phyloP scores from a whole-genome alignment of 306 rosid species.

The Fragaria nilgerrensis region DNA sequence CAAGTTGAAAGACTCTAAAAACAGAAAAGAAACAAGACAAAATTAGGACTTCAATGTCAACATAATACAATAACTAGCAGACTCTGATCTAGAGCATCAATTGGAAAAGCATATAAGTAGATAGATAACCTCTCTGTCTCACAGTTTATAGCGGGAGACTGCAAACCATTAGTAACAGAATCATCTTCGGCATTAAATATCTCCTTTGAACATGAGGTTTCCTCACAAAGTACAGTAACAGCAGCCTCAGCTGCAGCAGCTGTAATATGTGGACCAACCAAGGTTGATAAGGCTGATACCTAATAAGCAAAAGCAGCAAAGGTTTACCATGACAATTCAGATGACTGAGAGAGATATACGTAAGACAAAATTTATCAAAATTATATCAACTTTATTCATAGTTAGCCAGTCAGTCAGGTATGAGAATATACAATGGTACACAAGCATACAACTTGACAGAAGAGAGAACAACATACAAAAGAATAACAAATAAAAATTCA shows the following conservation, averaged over 20 bases:
- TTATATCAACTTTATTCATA: not conserved
- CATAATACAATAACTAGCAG: conserved; percentile 7
- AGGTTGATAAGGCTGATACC: conserved; percentile 76
- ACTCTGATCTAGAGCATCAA: not conserved
- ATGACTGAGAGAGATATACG: not conserved
- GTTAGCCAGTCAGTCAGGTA: not conserved
- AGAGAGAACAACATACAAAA: not conserved
- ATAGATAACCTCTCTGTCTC: conserved; percentile 57
- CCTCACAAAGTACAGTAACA: conserved; percentile 67
- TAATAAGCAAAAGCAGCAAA: conserved; percentile 34
- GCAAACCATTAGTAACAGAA: conserved; percentile 34
- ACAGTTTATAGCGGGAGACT: conserved; percentile 26
- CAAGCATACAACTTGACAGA: not conserved
- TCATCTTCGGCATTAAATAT: conserved; percentile 59
- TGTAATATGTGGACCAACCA: conserved; percentile 75
- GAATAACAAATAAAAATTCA: not conserved
- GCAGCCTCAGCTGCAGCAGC: conserved; percentile 93
- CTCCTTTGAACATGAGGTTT: conserved; percentile 62
- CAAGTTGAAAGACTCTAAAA: conserved; percentile 46
- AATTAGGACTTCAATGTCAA: conserved; percentile 9
- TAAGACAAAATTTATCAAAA: not conserved
- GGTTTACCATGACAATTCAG: conserved; percentile 8
- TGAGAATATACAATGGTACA: not conserved
- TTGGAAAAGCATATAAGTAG: conserved; percentile 6
- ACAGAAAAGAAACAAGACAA: conserved; percentile 25